phyloP scores from a whole-genome alignment of 2,329 filamentous ascomycete genomes.

The Neoascochyta sp. region DNA sequence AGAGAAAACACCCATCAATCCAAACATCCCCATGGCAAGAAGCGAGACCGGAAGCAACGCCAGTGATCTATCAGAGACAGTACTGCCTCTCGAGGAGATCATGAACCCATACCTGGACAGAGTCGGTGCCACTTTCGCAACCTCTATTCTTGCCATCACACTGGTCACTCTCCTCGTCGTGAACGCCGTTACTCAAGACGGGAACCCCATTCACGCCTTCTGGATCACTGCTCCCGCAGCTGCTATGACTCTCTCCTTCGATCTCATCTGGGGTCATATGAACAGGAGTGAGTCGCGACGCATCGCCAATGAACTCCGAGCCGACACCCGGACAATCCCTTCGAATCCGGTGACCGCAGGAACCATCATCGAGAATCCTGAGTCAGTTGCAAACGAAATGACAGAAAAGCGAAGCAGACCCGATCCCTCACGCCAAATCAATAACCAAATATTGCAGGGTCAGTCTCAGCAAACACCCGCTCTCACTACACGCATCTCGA shows the following conservation, averaged over 20 bases:
- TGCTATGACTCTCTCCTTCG: constrained; percentile 65
- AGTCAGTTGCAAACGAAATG: no score
- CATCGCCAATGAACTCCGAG: constrained; percentile 53
- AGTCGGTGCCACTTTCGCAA: constrained; percentile 61
- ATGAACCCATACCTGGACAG: constrained; percentile 73
- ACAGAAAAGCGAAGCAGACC: no score
- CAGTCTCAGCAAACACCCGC: no score
- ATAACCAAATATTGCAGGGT: no score
- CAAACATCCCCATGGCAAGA: constrained; percentile 65
- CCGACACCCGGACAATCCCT: constrained; percentile 44
- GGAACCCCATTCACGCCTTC: constrained; percentile 57
- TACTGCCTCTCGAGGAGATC: constrained; percentile 65
- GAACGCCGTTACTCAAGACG: constrained; percentile 57
- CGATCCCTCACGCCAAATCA: no score
- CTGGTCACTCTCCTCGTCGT: constrained; percentile 63
- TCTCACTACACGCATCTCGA: no score
- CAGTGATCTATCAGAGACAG: constrained; percentile 45
- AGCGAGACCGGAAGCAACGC: constrained; percentile 54
- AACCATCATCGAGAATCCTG: constrained; percentile 67
- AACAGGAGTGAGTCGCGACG: constrained; percentile 60
- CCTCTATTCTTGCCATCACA: constrained; percentile 62
- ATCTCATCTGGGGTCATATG: constrained; percentile 61
- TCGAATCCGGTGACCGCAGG: constrained; percentile 57
- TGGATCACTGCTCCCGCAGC: constrained; percentile 68
- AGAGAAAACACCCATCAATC: constrained; percentile 60